phyloP scores from a whole-genome alignment of 768 basidiomycete genomes.

The Xerocomellus dryophilus region DNA sequence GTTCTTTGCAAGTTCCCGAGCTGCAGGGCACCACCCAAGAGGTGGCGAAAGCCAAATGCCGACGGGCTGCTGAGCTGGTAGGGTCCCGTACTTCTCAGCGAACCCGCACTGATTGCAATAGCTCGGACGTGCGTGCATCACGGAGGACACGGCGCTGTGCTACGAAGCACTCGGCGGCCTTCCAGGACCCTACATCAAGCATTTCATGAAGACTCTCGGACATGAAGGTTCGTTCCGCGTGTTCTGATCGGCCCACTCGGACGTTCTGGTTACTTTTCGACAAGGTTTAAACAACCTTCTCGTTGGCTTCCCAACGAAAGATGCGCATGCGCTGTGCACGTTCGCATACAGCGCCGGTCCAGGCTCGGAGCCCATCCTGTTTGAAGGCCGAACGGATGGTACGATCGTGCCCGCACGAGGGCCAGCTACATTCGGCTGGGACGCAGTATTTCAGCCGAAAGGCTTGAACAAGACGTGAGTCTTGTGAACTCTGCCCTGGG shows the following conservation, averaged over 20 bases:
- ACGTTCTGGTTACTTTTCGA: background rate
- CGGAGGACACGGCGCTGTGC: slow-evolving; percentile 93
- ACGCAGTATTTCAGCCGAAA: slow-evolving; percentile 78
- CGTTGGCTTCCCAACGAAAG: slow-evolving; percentile 67
- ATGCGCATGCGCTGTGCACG: slow-evolving; percentile 90
- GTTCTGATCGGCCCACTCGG: background rate
- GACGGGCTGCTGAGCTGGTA: slow-evolving; percentile 78
- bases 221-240: slow-evolving; percentile 60
- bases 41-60: slow-evolving; percentile 85
- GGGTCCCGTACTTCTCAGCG: slow-evolving; percentile 15
- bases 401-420: slow-evolving; percentile 87
- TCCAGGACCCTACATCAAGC: slow-evolving; percentile 97
- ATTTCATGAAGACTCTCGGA: slow-evolving; percentile 80
- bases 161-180: slow-evolving; percentile 87
- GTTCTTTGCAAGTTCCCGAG: slow-evolving; percentile 68
- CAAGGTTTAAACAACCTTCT: slow-evolving; percentile 80
- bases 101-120: slow-evolving; percentile 14
- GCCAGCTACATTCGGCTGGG: slow-evolving; percentile 83
- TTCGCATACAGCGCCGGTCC: slow-evolving; percentile 93
- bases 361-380: slow-evolving; percentile 70
- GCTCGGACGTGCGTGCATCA: slow-evolving; percentile 59
- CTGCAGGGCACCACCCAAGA: slow-evolving; percentile 91
- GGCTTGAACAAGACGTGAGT: slow-evolving; percentile 74
- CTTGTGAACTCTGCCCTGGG: background rate
- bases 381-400: slow-evolving; percentile 87